A percentile compares a stretch with the other conserved stretches of the same genome.
Conservation (phyloP, 169 alveolate species). For the Plasmodium malariae region DNA sequence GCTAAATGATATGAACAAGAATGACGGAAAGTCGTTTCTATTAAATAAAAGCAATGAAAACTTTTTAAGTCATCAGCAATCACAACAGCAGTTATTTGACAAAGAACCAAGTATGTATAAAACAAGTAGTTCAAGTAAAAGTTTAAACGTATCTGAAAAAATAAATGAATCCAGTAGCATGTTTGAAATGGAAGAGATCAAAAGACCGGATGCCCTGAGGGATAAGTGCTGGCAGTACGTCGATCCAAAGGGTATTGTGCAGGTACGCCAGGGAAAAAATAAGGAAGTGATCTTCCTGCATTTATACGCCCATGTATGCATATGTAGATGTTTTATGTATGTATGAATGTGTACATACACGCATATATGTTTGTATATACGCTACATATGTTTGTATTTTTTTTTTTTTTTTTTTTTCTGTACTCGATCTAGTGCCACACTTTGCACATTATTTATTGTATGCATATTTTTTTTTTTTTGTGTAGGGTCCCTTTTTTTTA, state of each 20-base stretch:
- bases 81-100: conserved; percentile 33
- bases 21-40: background rate
- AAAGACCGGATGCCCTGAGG: conserved; percentile 78
- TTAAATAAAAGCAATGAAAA: background rate
- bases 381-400: background rate
- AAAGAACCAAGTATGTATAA: conserved; percentile 19
- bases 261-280: conserved; percentile 43
- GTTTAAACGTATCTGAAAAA: conserved; percentile 32
- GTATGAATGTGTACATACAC: background rate
- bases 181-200: conserved; percentile 24
- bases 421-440: too few relatives aligned
- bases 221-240: conserved; percentile 84
- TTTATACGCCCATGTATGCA: too few relatives aligned
- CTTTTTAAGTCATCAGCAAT: conserved; percentile 10
- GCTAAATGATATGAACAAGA: background rate
- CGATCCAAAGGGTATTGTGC: conserved; percentile 82
- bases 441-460: too few relatives aligned
- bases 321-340: background rate
- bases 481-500: conserved; percentile 79
- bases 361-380: background rate
- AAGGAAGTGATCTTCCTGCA: too few relatives aligned
- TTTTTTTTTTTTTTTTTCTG: too few relatives aligned
- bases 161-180: conserved; percentile 5
- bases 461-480: background rate
- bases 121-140: conserved; percentile 19